phyloP scores from a whole-genome alignment of 2,329 filamentous ascomycete species.

The Aaosphaeria arxii region DNA sequence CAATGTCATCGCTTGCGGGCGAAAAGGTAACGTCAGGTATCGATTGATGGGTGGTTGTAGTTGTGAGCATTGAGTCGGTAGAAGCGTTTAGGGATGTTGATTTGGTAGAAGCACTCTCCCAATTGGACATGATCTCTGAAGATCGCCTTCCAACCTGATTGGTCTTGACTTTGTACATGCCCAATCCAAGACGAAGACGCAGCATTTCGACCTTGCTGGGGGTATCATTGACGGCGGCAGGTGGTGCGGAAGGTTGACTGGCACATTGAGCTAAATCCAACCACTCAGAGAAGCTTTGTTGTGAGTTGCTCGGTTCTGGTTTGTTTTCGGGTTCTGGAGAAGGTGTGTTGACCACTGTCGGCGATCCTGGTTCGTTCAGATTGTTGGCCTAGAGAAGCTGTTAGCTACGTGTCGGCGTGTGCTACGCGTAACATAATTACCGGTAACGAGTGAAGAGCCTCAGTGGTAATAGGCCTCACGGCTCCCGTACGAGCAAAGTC shows the following conservation, averaged over 20 bases:
- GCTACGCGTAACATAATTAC: slow-evolving; percentile 19
- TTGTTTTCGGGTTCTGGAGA: slow-evolving; percentile 21
- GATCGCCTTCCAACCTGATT: slow-evolving; percentile 64
- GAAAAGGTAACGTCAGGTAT: slow-evolving; percentile 29
- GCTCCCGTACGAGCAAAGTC: slow-evolving; percentile 7
- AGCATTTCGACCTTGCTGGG: slow-evolving; percentile 63
- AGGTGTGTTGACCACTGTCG: slow-evolving; percentile 34
- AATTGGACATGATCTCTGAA: slow-evolving; percentile 53
- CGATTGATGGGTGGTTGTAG: slow-evolving; percentile 12
- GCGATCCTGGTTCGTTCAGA: slow-evolving; percentile 19
- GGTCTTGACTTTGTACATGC: slow-evolving; percentile 72
- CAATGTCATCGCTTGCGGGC: slow-evolving; percentile 16
- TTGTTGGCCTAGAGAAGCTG: slow-evolving; percentile 14
- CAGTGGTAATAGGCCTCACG: slow-evolving; percentile 13
- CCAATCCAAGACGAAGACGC: slow-evolving; percentile 66
- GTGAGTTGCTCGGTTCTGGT: slow-evolving; percentile 23
- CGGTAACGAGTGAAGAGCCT: slow-evolving; percentile 23
- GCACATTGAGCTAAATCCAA: slow-evolving; percentile 47
- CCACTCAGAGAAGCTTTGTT: slow-evolving; percentile 45
- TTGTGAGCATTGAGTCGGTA: slow-evolving; percentile 17
- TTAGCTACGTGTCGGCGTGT: slow-evolving; percentile 14
- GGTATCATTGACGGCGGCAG: slow-evolving; percentile 10
- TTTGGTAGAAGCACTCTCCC: slow-evolving; percentile 17
- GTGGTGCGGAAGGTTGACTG: slow-evolving; percentile 34
- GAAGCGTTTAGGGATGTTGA: slow-evolving; percentile 14